These are phyloP conservation scores for Glycine latifolia DNA, from an alignment of 306 rosid species.

Conservation along the genomic window DNA sequence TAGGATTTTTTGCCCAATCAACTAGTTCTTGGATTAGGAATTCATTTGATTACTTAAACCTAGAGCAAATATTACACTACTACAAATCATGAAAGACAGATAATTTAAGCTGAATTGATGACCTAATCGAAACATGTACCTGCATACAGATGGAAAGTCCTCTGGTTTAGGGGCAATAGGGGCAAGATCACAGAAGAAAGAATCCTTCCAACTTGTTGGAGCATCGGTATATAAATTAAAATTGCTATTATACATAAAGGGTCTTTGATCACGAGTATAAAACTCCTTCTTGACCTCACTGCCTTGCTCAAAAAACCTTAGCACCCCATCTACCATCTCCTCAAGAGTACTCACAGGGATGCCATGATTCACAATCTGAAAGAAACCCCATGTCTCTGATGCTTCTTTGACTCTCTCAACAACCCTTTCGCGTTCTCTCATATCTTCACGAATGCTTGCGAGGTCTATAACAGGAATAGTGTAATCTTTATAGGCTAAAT, in stretches of 20 bases:
- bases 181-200: slow-evolving; percentile 26
- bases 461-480: slow-evolving; percentile 21
- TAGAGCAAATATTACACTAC: no score
- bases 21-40: no score
- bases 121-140: slow-evolving; percentile 33
- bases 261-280: slow-evolving; percentile 42
- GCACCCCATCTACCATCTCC: slow-evolving; percentile 45
- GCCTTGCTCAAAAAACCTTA: slow-evolving; percentile 54
- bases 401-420: slow-evolving; percentile 27
- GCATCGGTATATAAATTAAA: slow-evolving; percentile 38
- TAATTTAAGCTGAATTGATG: no score
- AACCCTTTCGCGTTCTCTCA: slow-evolving; percentile 10
- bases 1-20: no score
- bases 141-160: slow-evolving; percentile 55
- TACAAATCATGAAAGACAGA: no score
- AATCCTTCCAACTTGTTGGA: slow-evolving; percentile 61
- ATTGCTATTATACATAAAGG: slow-evolving; percentile 45
- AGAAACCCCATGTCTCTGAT: slow-evolving; percentile 11
- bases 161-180: slow-evolving; percentile 46
- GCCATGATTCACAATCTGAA: slow-evolving; percentile 49
- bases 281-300: slow-evolving; percentile 46
- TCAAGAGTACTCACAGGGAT: slow-evolving; percentile 37
- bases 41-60: no score
- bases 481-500: no score
- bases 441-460: not conserved